These are phyloP conservation scores for Pythium volutum DNA, from an alignment of 352 stramenopile genomes.

Conservation along the genomic window DNA sequence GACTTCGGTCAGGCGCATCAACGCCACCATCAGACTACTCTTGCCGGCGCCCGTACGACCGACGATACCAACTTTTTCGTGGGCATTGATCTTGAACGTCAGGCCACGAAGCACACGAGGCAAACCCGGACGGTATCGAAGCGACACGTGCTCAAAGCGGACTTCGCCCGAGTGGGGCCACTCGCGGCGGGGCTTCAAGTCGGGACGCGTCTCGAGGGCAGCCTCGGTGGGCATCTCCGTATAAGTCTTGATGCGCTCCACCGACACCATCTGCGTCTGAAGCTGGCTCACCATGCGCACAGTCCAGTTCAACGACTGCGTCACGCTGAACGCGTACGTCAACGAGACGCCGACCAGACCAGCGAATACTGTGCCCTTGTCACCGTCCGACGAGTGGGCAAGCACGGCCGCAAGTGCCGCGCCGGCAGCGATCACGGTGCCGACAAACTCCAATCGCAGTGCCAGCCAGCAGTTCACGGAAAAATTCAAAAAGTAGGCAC, in stretches of 20 bases:
- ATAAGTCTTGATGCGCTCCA: slow-evolving; percentile 76
- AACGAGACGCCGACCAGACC: slow-evolving; percentile 66
- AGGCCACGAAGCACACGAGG: slow-evolving; percentile 34
- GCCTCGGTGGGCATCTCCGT: slow-evolving; percentile 55
- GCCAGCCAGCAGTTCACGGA: slow-evolving; percentile 74
- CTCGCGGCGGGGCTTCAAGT: slow-evolving; percentile 14
- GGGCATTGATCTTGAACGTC: slow-evolving; percentile 27
- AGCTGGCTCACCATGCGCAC: slow-evolving; percentile 77
- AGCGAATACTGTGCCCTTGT: slow-evolving; percentile 44
- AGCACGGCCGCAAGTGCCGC: slow-evolving; percentile 54
- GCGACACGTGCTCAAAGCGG: slow-evolving; percentile 29
- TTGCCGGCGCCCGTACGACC: slow-evolving; percentile 33
- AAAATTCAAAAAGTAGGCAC: slow-evolving; percentile 73
- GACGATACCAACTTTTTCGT: slow-evolving; percentile 33
- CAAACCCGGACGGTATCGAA: slow-evolving; percentile 40
- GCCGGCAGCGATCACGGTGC: slow-evolving; percentile 57
- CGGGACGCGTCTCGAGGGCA: slow-evolving; percentile 30
- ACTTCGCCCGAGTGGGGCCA: slow-evolving; percentile 35
- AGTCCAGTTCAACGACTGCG: slow-evolving; percentile 74
- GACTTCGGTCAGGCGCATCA: slow-evolving; percentile 36
- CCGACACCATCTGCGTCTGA: slow-evolving; percentile 75
- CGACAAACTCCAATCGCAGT: slow-evolving; percentile 72
- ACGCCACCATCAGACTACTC: slow-evolving; percentile 35
- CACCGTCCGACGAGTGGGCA: slow-evolving; percentile 39
- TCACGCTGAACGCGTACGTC: slow-evolving; percentile 75